Evolutionary conservation across 2,329 filamentous ascomycete species (phyloP).

Genomic region (Epicoccum nigrum): DNA sequence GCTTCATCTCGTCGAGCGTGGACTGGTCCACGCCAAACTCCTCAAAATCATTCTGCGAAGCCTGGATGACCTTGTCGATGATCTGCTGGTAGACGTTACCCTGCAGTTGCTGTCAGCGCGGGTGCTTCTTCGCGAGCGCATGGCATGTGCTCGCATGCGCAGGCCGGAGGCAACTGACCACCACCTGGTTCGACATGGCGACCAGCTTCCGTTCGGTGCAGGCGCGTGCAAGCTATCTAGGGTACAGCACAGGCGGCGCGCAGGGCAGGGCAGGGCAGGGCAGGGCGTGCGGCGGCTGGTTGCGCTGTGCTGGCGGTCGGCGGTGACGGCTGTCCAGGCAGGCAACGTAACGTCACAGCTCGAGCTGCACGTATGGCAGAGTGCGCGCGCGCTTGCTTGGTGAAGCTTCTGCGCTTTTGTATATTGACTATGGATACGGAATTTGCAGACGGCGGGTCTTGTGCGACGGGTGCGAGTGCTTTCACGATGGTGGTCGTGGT

Average conservation of each 20-base stretch:
- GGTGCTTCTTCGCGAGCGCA: conserved; percentile 18
- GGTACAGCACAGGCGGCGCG: conserved; percentile 13
- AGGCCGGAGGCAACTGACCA: conserved; percentile 43
- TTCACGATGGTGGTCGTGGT: conserved; percentile 41
- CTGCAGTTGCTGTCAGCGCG: conserved; percentile 45
- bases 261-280: conserved; percentile 22
- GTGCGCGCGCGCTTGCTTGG: conserved; percentile 34
- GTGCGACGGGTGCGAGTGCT: conserved; percentile 40
- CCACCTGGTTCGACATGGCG: conserved; percentile 48
- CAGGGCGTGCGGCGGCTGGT: conserved; percentile 29
- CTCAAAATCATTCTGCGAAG: conserved; percentile 91
- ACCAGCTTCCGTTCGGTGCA: conserved; percentile 16
- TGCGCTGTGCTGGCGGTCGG: conserved; percentile 25
- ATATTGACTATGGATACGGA: conserved; percentile 31
- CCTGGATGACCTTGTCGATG: conserved; percentile 70
- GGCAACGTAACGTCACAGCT: conserved; percentile 36
- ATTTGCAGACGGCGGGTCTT: conserved; percentile 33
- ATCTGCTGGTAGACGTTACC: conserved; percentile 89
- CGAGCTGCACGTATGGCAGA: conserved; percentile 28
- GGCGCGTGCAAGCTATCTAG: conserved; percentile 28
- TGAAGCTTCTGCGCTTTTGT: conserved; percentile 32
- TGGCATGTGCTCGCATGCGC: conserved; percentile 22
- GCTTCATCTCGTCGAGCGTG: conserved; percentile 83
- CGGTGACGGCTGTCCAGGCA: conserved; percentile 25
- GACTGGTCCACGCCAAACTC: conserved; percentile 90